phyloP scores from a whole-genome alignment of 208 protist genomes.

The Wallacemonas rigidus region DNA sequence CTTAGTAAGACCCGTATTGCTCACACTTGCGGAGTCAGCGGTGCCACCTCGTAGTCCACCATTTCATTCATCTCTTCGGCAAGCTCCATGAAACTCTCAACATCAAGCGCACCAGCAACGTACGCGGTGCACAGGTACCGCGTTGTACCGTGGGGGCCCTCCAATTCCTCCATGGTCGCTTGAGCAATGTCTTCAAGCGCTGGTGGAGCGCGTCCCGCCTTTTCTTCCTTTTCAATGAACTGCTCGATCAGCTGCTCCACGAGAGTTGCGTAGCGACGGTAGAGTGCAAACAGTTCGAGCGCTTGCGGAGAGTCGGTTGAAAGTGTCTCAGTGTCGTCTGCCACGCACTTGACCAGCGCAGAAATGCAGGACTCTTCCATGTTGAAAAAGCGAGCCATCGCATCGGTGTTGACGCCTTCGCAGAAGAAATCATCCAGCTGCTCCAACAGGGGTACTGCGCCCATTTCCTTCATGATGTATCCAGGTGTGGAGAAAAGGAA shows the following conservation, averaged over 20 bases:
- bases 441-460: slow-evolving; percentile 29
- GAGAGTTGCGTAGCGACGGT: slow-evolving; percentile 50
- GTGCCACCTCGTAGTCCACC: slow-evolving; percentile 28
- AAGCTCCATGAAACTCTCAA: slow-evolving; percentile 71
- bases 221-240: slow-evolving; percentile 40
- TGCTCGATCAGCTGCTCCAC: slow-evolving; percentile 55
- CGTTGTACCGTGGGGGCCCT: slow-evolving; percentile 31
- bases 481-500: not conserved
- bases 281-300: slow-evolving; percentile 59
- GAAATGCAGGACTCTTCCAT: slow-evolving; percentile 31
- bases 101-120: slow-evolving; percentile 70
- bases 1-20: not conserved
- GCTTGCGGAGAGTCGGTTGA: slow-evolving; percentile 47
- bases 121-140: slow-evolving; percentile 68
- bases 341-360: slow-evolving; percentile 27
- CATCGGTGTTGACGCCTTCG: slow-evolving; percentile 59
- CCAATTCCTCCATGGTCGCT: slow-evolving; percentile 54
- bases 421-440: slow-evolving; percentile 74
- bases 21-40: not conserved
- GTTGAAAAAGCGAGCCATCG: slow-evolving; percentile 60
- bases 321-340: slow-evolving; percentile 3
- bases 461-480: slow-evolving; percentile 1
- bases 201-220: not conserved
- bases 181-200: slow-evolving; percentile 38
- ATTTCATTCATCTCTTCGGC: slow-evolving; percentile 60